These are phyloP conservation scores for Parmelia sp. DNA, from an alignment of 495 filamentous ascomycete genomes.

Conservation along the genomic window DNA sequence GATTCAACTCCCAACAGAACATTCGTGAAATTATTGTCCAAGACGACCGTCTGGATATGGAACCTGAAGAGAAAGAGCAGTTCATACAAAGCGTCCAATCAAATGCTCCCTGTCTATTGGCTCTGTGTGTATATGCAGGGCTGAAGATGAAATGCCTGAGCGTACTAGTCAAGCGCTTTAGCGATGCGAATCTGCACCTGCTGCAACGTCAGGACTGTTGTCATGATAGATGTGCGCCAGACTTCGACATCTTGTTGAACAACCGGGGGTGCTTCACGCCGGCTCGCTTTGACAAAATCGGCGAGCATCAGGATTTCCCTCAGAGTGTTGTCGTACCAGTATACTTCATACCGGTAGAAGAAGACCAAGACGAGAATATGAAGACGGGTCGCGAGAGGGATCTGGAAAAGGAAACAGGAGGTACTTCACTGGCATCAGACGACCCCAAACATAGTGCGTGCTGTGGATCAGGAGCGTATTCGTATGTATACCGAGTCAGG, in stretches of 20 bases:
- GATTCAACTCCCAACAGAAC: background rate
- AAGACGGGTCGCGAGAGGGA: background rate
- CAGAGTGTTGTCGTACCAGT: background rate
- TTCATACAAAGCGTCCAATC: constrained; percentile 2
- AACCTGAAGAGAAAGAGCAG: background rate
- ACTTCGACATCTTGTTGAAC: background rate
- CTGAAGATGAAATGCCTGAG: constrained; percentile 16
- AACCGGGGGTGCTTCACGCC: background rate
- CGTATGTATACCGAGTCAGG: constrained; percentile 15
- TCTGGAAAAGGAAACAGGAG: background rate
- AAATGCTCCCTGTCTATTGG: background rate
- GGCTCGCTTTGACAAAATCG: background rate
- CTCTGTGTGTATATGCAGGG: constrained; percentile 4
- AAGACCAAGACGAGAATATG: background rate
- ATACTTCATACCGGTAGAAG: background rate
- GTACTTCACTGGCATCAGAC: background rate
- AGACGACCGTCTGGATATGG: background rate
- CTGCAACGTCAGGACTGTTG: background rate
- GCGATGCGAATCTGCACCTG: background rate
- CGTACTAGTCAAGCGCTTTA: background rate
- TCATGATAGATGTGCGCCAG: background rate
- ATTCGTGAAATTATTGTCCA: constrained; percentile 14
- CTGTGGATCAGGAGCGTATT: constrained; percentile 15
- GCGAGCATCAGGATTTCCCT: background rate
- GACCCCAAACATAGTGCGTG: background rate